Conservation (phyloP, 352 stramenopile genomes). For the Aphanomyces astaci region DNA sequence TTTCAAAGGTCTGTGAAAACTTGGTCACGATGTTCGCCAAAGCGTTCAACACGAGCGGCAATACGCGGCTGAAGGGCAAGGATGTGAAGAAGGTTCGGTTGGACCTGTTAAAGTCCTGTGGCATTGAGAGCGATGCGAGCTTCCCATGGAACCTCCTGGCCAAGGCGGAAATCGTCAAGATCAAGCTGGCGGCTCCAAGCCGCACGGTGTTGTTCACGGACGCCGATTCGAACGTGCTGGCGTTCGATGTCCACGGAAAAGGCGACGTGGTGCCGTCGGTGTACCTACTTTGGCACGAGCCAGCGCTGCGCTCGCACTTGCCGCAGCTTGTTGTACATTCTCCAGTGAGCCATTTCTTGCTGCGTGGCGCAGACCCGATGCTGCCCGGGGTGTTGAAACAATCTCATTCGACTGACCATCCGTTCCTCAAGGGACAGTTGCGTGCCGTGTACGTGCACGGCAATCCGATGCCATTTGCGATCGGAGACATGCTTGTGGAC, state of each 20-base stretch:
- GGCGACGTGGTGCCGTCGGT: slow-evolving; percentile 40
- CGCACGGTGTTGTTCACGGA: slow-evolving; percentile 59
- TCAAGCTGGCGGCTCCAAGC: slow-evolving; percentile 69
- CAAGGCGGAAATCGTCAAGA: slow-evolving; percentile 46
- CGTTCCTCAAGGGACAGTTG: slow-evolving; percentile 57
- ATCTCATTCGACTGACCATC: slow-evolving; percentile 39
- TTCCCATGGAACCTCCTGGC: slow-evolving; percentile 8
- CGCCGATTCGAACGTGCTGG: slow-evolving; percentile 47
- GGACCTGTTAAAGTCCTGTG: slow-evolving; percentile 30
- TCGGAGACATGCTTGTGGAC: slow-evolving; percentile 72
- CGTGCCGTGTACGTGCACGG: slow-evolving; percentile 59
- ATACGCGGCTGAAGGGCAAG: slow-evolving; percentile 75
- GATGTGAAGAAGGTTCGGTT: slow-evolving; percentile 79
- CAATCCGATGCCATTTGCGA: slow-evolving; percentile 66
- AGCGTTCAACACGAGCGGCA: slow-evolving; percentile 63
- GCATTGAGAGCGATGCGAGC: not conserved
- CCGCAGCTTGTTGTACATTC: slow-evolving; percentile 58
- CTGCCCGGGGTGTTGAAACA: slow-evolving; percentile 67
- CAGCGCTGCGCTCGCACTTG: slow-evolving; percentile 30
- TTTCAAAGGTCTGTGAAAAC: no score
- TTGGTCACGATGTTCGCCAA: slow-evolving; percentile 82
- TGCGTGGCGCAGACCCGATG: slow-evolving; percentile 79
- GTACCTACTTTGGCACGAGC: slow-evolving; percentile 56
- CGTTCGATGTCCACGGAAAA: slow-evolving; percentile 69
- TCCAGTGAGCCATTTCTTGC: slow-evolving; percentile 70